phyloP scores from a whole-genome alignment of 2,329 filamentous ascomycete species.

The Parasarocladium wereldwijsianum region DNA sequence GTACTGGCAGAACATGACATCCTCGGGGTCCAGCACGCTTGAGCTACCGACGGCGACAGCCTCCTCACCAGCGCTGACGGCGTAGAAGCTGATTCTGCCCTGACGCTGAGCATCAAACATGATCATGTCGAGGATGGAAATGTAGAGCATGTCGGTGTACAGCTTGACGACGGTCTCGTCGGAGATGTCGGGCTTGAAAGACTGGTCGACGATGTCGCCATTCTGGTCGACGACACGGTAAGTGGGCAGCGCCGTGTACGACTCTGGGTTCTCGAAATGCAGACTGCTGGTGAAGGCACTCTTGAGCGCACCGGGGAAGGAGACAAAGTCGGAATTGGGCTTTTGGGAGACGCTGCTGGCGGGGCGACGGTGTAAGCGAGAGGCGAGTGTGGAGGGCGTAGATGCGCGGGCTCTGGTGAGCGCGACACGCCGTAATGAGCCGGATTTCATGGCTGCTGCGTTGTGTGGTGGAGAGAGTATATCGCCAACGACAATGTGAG shows the following conservation, averaged over 20 bases:
- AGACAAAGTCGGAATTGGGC: conserved; percentile 39
- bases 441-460: conserved; percentile 20
- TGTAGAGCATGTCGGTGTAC: conserved; percentile 50
- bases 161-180: conserved; percentile 46
- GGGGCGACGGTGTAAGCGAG: conserved; percentile 15
- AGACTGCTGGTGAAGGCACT: conserved; percentile 79
- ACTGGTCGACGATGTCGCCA: conserved; percentile 65
- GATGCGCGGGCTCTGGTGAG: conserved; percentile 12
- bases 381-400: conserved; percentile 8
- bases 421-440: conserved; percentile 15
- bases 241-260: conserved; percentile 66
- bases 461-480: conserved; percentile 5
- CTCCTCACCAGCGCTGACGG: conserved; percentile 91
- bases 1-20: conserved; percentile 91
- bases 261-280: conserved; percentile 59
- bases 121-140: conserved; percentile 83
- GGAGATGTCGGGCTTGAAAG: conserved; percentile 52
- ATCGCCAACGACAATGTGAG: not conserved
- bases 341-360: conserved; percentile 39
- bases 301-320: conserved; percentile 92
- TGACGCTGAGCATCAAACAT: conserved; percentile 98
- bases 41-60: conserved; percentile 84
- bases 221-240: conserved; percentile 88
- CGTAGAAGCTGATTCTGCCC: conserved; percentile 90
- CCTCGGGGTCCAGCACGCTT: conserved; percentile 65